Evolutionary conservation across 208 protist genomes (phyloP).

Genomic region (Sergeia podlipaevii): DNA sequence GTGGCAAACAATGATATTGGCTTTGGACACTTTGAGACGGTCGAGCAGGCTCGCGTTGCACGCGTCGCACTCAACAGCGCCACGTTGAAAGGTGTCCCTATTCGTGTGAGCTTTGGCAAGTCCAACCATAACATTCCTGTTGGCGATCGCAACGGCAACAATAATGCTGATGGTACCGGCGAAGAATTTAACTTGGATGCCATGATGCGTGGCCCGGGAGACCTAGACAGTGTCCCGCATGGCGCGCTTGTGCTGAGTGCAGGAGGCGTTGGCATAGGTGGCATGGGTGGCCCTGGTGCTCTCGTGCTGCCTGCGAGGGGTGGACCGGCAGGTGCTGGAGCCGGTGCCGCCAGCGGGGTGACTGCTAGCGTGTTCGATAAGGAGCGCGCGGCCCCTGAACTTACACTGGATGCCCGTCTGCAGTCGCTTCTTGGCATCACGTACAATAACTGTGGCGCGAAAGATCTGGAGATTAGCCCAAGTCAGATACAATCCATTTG

Average conservation of each 20-base stretch:
- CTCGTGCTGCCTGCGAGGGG: slow-evolving; percentile 61
- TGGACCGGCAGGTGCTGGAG: slow-evolving; percentile 13
- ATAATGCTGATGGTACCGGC: background rate
- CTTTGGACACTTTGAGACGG: slow-evolving; percentile 82
- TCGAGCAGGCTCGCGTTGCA: slow-evolving; percentile 56
- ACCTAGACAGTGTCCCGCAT: slow-evolving; percentile 16
- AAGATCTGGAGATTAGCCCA: slow-evolving; percentile 51
- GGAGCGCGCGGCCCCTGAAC: slow-evolving; percentile 47
- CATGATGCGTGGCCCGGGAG: slow-evolving; percentile 33
- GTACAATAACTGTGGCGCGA: slow-evolving; percentile 74
- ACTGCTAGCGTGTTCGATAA: slow-evolving; percentile 31
- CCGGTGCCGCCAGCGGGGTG: slow-evolving; percentile 5
- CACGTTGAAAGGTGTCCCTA: slow-evolving; percentile 52
- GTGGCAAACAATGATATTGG: slow-evolving; percentile 58
- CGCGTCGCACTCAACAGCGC: slow-evolving; percentile 50
- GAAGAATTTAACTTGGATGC: slow-evolving; percentile 34
- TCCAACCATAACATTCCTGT: slow-evolving; percentile 72
- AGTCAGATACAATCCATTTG: slow-evolving; percentile 72
- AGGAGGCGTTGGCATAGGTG: slow-evolving; percentile 9
- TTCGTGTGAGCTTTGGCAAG: slow-evolving; percentile 84
- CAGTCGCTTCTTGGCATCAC: slow-evolving; percentile 59
- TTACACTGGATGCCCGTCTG: slow-evolving; percentile 64
- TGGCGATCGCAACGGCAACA: slow-evolving; percentile 44
- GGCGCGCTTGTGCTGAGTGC: slow-evolving; percentile 39
- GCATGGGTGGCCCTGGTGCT: slow-evolving; percentile 10